These are phyloP conservation scores for Ganoderma lingzhi DNA, from an alignment of 1,284 basidiomycete species.

Conservation along the genomic window DNA sequence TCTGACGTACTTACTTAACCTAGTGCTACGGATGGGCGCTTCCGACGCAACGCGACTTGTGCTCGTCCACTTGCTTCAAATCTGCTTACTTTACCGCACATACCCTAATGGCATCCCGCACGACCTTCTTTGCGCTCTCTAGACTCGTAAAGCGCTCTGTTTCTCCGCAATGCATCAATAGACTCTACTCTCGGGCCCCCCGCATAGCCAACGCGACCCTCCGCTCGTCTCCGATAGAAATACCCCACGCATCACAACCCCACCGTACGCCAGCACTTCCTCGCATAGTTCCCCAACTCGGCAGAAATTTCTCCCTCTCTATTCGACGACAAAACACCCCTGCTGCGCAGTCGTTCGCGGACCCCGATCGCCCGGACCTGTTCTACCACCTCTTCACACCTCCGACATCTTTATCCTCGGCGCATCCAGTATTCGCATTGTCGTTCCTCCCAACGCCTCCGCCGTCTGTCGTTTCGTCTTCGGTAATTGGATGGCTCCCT, in stretches of 20 bases:
- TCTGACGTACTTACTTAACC: too few species aligned
- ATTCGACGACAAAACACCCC: not conserved
- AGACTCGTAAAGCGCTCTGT: not conserved
- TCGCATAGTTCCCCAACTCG: not conserved
- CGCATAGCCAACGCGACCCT: not conserved
- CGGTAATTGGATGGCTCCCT: constrained; percentile 76
- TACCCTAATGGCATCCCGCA: constrained; percentile 8
- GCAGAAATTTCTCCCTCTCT: not conserved
- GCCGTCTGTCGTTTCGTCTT: constrained; percentile 52
- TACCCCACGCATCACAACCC: not conserved
- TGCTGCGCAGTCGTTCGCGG: constrained; percentile 42
- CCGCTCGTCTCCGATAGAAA: not conserved
- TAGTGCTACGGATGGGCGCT: not conserved
- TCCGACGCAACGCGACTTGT: not conserved
- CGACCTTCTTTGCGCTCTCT: not conserved
- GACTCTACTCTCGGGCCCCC: not conserved
- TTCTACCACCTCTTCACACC: constrained; percentile 71
- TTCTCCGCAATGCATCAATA: too few species aligned
- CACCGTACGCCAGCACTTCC: not conserved
- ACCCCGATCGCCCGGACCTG: constrained; percentile 67
- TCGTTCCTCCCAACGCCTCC: constrained; percentile 63
- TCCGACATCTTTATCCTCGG: constrained; percentile 55
- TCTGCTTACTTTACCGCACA: constrained; percentile 1
- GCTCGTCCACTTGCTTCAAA: not conserved
- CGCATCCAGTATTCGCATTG: constrained; percentile 63